These are phyloP conservation scores for Cladorrhinum samala DNA, from an alignment of 495 filamentous ascomycete species.

Conservation along the genomic window DNA sequence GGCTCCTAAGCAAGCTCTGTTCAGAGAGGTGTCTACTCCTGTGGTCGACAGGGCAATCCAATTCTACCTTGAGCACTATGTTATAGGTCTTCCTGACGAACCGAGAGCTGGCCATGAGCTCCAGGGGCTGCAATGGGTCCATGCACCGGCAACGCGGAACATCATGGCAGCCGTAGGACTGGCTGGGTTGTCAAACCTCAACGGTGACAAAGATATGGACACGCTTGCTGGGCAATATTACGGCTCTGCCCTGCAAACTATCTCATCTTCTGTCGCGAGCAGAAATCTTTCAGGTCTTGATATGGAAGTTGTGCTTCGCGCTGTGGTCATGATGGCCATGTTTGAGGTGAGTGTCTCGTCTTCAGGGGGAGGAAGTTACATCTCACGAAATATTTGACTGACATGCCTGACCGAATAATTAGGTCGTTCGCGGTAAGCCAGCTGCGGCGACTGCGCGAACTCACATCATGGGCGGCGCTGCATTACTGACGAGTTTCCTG, in stretches of 20 bases:
- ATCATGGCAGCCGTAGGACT: slow-evolving; percentile 44
- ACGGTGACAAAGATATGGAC: slow-evolving; percentile 36
- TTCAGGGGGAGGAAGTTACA: no score
- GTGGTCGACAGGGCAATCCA: slow-evolving; percentile 38
- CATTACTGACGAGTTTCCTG: slow-evolving; percentile 32
- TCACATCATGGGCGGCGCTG: slow-evolving; percentile 41
- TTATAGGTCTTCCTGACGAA: slow-evolving; percentile 43
- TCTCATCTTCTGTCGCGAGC: slow-evolving; percentile 26
- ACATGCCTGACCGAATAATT: not conserved
- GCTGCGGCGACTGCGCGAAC: slow-evolving; percentile 28
- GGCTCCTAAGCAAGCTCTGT: not conserved
- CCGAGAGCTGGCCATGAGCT: slow-evolving; percentile 31
- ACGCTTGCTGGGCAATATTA: slow-evolving; percentile 37
- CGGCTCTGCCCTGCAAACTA: slow-evolving; percentile 32
- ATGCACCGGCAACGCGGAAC: slow-evolving; percentile 24
- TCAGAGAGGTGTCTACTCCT: slow-evolving; percentile 19
- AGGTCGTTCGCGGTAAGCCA: slow-evolving; percentile 23
- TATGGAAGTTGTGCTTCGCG: slow-evolving; percentile 26
- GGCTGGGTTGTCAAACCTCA: slow-evolving; percentile 38
- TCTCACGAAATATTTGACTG: not conserved
- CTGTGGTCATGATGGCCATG: slow-evolving; percentile 39
- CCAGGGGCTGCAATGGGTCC: slow-evolving; percentile 19
- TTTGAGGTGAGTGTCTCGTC: slow-evolving; percentile 34
- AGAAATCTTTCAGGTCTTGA: slow-evolving; percentile 18
- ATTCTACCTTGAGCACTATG: slow-evolving; percentile 43